Conservation (phyloP, 192 early-diverging fungal species). For the Coemansia sp. region DNA sequence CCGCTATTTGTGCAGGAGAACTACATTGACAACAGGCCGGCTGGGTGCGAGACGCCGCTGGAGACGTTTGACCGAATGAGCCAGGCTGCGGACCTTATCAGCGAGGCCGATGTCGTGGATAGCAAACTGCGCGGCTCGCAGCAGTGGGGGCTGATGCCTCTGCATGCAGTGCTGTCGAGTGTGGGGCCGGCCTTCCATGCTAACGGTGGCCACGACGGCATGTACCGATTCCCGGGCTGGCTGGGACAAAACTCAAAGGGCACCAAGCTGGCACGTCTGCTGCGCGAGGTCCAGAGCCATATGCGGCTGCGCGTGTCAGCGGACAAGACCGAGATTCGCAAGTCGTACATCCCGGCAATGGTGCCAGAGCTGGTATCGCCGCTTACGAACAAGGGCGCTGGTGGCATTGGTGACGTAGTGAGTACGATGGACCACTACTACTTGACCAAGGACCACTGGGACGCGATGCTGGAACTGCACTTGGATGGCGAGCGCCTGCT, state of each 20-base stretch:
- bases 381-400: slow-evolving; percentile 37
- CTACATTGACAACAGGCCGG: slow-evolving; percentile 72
- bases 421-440: slow-evolving; percentile 90
- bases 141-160: slow-evolving; percentile 89
- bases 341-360: slow-evolving; percentile 76
- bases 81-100: slow-evolving; percentile 83
- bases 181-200: slow-evolving; percentile 80
- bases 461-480: slow-evolving; percentile 80
- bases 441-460: slow-evolving; percentile 82
- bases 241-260: slow-evolving; percentile 88
- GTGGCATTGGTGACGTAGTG: slow-evolving; percentile 71
- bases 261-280: slow-evolving; percentile 62
- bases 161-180: slow-evolving; percentile 80
- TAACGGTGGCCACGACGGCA: slow-evolving; percentile 58
- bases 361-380: slow-evolving; percentile 42
- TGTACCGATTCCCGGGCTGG: slow-evolving; percentile 62
- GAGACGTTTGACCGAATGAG: slow-evolving; percentile 63
- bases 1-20: slow-evolving; percentile 96
- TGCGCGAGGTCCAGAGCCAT: slow-evolving; percentile 84
- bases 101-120: slow-evolving; percentile 79
- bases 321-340: slow-evolving; percentile 83
- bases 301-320: slow-evolving; percentile 77
- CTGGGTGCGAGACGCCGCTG: slow-evolving; percentile 29
- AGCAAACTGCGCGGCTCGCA: slow-evolving; percentile 72
- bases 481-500: slow-evolving; percentile 55